Percentiles rank a stretch among this genome's conserved stretches.
Conservation (phyloP, 1,139 yeast species). For the Magnusiomyces suaveolens region DNA sequence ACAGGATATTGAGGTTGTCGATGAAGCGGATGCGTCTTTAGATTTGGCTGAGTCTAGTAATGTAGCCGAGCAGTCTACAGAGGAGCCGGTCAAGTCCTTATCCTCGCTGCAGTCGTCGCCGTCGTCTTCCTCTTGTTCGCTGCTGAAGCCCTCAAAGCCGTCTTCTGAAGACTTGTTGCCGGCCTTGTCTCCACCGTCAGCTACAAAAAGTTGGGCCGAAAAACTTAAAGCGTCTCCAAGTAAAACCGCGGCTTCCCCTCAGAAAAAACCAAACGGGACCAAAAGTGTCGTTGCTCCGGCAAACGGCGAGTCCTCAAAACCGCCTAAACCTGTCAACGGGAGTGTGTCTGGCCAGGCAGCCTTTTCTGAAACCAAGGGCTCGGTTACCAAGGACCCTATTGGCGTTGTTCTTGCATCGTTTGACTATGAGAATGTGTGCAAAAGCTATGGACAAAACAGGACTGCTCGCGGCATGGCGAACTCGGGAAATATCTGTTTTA, state of each 20-base stretch:
- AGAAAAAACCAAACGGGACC: neutral
- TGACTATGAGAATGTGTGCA: constrained; percentile 1
- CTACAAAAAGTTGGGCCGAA: constrained; percentile 1
- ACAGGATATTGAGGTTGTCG: neutral
- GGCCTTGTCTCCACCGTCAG: neutral
- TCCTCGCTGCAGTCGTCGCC: too few relatives aligned
- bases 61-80: too few relatives aligned
- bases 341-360: neutral
- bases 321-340: neutral
- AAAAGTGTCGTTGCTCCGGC: neutral
- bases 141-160: too few relatives aligned
- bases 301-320: neutral
- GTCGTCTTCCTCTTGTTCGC: too few relatives aligned
- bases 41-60: too few relatives aligned
- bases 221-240: neutral
- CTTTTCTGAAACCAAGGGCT: neutral
- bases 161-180: too few relatives aligned
- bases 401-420: constrained; percentile 12
- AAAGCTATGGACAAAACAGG: constrained; percentile 7
- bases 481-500: constrained; percentile 87
- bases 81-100: too few relatives aligned
- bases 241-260: neutral
- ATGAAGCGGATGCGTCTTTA: neutral
- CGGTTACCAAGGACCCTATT: constrained; percentile 8
- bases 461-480: constrained; percentile 62